Conservation (phyloP, 306 rosid species). For the Clitoria ternatea region DNA sequence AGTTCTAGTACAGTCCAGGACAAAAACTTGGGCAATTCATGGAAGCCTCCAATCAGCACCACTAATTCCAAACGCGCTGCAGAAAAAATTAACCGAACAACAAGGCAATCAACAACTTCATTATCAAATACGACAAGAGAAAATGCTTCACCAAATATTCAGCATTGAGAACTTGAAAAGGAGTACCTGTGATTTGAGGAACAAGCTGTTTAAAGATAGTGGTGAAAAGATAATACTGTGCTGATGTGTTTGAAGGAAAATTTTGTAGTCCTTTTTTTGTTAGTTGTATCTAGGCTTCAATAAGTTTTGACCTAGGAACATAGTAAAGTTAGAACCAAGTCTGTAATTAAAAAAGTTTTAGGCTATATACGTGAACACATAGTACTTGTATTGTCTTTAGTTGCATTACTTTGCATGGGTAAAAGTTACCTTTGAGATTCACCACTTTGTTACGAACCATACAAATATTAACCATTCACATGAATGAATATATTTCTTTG, state of each 20-base stretch:
- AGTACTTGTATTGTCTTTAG: slow-evolving; percentile 1
- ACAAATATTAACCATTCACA: neutral
- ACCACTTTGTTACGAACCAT: neutral
- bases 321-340: neutral
- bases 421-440: slow-evolving; percentile 5
- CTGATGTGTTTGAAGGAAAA: slow-evolving; percentile 25
- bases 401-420: slow-evolving; percentile 13
- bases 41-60: slow-evolving; percentile 40
- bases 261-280: slow-evolving; percentile 22
- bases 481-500: neutral
- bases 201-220: neutral
- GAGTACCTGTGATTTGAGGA: slow-evolving; percentile 11
- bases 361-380: neutral
- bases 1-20: slow-evolving; percentile 26
- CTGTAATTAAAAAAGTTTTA: slow-evolving; percentile 15
- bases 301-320: slow-evolving; percentile 21
- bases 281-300: slow-evolving; percentile 2
- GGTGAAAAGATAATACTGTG: neutral
- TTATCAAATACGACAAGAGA: slow-evolving; percentile 47
- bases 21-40: slow-evolving; percentile 35
- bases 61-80: slow-evolving; percentile 28
- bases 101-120: slow-evolving; percentile 36
- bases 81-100: slow-evolving; percentile 27
- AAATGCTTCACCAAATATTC: slow-evolving; percentile 80
- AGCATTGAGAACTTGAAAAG: slow-evolving; percentile 30